Evolutionary conservation across 2,329 filamentous ascomycete species (phyloP), one percentile per base, ranked within the genome.

Genomic region (Stagonosporopsis tanaceti): DNA sequence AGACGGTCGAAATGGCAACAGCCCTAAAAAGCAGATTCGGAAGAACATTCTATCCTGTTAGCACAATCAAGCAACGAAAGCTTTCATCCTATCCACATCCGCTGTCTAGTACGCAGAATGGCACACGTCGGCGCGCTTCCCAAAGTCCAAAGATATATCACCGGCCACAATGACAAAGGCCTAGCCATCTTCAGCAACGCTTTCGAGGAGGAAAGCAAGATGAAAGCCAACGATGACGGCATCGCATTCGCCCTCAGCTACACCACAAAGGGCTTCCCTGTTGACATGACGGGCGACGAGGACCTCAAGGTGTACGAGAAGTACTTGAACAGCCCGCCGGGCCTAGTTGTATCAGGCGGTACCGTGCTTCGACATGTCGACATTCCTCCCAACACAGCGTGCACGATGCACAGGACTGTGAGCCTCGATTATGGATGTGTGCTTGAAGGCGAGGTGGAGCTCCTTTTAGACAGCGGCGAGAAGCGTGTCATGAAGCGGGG

Each of bases 231-330:
- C 68, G 77, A 69, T 59, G 78, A 81, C 60, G 78, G 79, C 37
- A 78, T 82, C 32, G 75, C 74, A 15, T 84, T 84, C 63, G 77
- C 76, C 28, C 78, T 84, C 30, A 77, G 76, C 56, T 85, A 84
- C 70, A 79, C 80, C 7, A 81, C 84, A 4, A 77, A 79, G 44
- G 69, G 76, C 44, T 80, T 78, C 50, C 83, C 84, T 0, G 77
- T 81, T 28, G 67, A 80, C 46, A 73, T 86, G 60, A 74, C 76
- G 61, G 61, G 72, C 22, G 77, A 81, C 56, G 66, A 75, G 50
- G 83, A 86, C 65, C 70, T 85, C 15, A 62, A 69, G 8, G 72
- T 76, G 8, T 84, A 85, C 69, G 69, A 77, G 28, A 60, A 66
- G 35, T 80, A 79, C 59, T 73, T 84, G 38, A 63, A 73, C 12